These are phyloP conservation scores for Acacia pycnantha DNA, from an alignment of 331 rosid species.

Conservation along the genomic window DNA sequence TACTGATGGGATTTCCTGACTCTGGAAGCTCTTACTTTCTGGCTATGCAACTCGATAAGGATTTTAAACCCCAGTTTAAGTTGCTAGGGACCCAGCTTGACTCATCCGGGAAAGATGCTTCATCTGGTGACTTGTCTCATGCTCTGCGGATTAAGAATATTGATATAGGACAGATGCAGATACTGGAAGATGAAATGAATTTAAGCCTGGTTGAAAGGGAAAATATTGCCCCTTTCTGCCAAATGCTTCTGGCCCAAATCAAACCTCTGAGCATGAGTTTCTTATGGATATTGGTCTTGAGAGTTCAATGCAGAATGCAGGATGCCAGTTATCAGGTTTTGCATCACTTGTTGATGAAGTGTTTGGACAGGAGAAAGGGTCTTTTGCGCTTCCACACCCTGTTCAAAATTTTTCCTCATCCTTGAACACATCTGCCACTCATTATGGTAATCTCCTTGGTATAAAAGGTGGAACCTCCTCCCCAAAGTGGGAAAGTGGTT, in stretches of 20 bases:
- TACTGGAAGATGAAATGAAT: conserved; percentile 89
- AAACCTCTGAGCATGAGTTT: conserved; percentile 56
- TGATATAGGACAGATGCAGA: conserved; percentile 81
- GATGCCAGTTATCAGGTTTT: conserved; percentile 73
- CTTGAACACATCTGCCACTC: conserved; percentile 56
- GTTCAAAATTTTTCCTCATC: conserved; percentile 55
- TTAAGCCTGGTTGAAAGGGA: conserved; percentile 76
- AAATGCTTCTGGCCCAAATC: conserved; percentile 46
- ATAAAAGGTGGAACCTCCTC: conserved; percentile 66
- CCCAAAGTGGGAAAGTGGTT: conserved; percentile 82
- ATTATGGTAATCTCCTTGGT: conserved; percentile 61
- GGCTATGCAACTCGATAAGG: conserved; percentile 90
- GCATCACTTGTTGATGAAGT: conserved; percentile 95
- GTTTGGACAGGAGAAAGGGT: conserved; percentile 83
- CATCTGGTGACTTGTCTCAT: conserved; percentile 56
- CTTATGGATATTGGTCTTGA: conserved; percentile 55
- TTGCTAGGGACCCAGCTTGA: conserved; percentile 79
- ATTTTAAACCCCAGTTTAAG: conserved; percentile 84
- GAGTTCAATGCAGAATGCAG: conserved; percentile 57
- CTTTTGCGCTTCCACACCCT: conserved; percentile 51
- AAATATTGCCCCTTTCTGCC: conserved; percentile 57
- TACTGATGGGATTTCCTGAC: conserved; percentile 95
- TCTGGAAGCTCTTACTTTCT: conserved; percentile 84
- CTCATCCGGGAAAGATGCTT: conserved; percentile 58
- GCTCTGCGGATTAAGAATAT: conserved; percentile 71